Base-by-base conservation (phyloP, 495 filamentous ascomycete species). In the Monascus purpureus region DNA sequence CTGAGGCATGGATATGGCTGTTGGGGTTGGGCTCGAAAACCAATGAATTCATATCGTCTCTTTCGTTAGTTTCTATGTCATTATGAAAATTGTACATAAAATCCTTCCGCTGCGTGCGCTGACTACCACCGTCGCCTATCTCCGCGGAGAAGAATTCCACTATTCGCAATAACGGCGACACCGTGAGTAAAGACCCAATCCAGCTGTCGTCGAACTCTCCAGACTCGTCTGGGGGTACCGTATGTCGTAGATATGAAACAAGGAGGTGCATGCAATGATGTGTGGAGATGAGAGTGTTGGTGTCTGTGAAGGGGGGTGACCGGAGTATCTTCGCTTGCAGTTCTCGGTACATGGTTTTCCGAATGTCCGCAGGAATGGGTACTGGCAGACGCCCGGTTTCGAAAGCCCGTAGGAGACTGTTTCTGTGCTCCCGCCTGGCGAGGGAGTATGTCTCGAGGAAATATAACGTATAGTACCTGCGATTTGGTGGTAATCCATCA, bases 81-180 rank as follows among this genome's bases (percentile, higher is more conserved):
- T 47, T 43, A 29, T 61, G 46, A 32, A 65, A 65, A 17, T 61
- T 65, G 29, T 51, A 41, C 61, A 65, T 65, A 37, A 65, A 65
- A 15, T 59, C 55, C 37, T 57, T 65, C 14, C 61, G 52, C 32
- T 63, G 57, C 38, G 53, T 41, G 17, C 59, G 50, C 37, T 60
- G 57, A 32, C 42, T 60, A 13, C 53, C 53, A 6, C 61, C 59
- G 28, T 65, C 55, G 1, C 61, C 61, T 8, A 65, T 61, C 33
- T 65, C 61, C 0, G 61, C 61, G 11, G 61, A 63, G 42, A 65
- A 65, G 32, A 51, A 65, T 29, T 65, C 57, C 28, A 60, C 53
- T 5, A 59, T 49, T 2, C 61, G 57, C 13, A 37, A 31, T 22
- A 63, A 61, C 5, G 59, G 57, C n/a, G 61, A 56, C 8, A 57